Evolutionary conservation across 116 monocot genomes (phyloP), one percentile per base, ranked within the genome.

Genomic region (Iris pallida): DNA sequence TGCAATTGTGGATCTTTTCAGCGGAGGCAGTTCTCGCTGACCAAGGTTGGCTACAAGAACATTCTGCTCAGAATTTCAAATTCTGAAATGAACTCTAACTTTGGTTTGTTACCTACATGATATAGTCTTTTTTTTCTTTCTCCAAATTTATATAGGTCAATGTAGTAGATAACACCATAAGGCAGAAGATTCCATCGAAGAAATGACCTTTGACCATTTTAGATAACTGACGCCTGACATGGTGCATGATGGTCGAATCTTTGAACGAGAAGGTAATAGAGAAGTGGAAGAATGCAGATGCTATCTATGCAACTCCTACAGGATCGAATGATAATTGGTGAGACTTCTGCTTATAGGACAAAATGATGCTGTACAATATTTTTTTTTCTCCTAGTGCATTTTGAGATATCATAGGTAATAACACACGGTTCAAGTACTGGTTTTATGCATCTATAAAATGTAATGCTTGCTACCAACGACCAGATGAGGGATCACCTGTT

Each of bases 301-400:
- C 83, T 54, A 68, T 90, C 59, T 90, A 90, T 81, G 86, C 81
- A 53, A 90, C 90, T 59, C 90, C 90, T 61, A 86, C 86, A 16
- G 81, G 86, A 43, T 86, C 90, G 47, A 90, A 90, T 79, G 90
- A 90, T 81, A 86, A 86, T 72, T 90, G 90, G 90, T 90, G 72
- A 83, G 90, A 53, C 18, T 69, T 47, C 53, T 30, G 30, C 30
- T 3, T 1, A 30, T 30, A 30, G 30, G 30, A 30, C 10, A 30
- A 49, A 42, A 71, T 42, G 54, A 67, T 54, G 10, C 15, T 54
- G 4, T 30, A 30, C 3, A 30, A 30, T 30, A 30, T 30, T 30
- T 30, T 30, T 30, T 30, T 30, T 30, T 30, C 30, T 30, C 30
- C 30, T 30, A 30, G 30, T 30, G 30, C 30, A 30, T 30, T 30